A percentile compares a stretch with the other conserved stretches of the same genome.
These are phyloP conservation scores for Dothideomycetidae sp. DNA, from an alignment of 2,329 filamentous ascomycete species.

Conservation along the genomic window DNA sequence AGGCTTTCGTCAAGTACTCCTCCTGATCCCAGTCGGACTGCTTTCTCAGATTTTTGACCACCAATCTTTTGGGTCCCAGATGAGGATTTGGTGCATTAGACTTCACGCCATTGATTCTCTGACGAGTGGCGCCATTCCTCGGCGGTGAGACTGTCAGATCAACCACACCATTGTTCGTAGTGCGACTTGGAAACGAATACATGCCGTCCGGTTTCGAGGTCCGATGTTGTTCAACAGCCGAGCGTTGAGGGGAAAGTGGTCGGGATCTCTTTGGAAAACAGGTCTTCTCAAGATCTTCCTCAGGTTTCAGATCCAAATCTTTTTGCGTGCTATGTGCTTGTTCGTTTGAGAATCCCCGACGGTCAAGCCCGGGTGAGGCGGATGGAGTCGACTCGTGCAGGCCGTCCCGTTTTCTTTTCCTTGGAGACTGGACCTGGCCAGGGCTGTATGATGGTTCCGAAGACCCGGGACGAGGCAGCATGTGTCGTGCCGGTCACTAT, in stretches of 20 bases:
- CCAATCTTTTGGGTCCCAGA: constrained; percentile 65
- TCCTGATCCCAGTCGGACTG: constrained; percentile 51
- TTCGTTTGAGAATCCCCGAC: constrained; percentile 30
- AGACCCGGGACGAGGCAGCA: constrained; percentile 8
- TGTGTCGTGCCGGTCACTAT: background rate
- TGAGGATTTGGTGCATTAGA: constrained; percentile 52
- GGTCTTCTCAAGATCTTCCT: constrained; percentile 20
- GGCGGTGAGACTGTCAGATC: constrained; percentile 32
- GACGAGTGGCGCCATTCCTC: constrained; percentile 20
- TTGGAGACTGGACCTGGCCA: constrained; percentile 10
- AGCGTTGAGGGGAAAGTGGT: constrained; percentile 17
- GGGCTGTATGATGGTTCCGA: constrained; percentile 12
- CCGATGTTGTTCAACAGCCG: constrained; percentile 12
- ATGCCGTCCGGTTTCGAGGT: constrained; percentile 25
- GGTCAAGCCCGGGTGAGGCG: constrained; percentile 10
- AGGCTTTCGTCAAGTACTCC: constrained; percentile 63
- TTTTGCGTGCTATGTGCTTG: constrained; percentile 28
- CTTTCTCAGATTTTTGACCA: constrained; percentile 81
- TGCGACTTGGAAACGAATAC: constrained; percentile 37
- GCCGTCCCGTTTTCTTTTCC: constrained; percentile 4
- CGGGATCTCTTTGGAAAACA: constrained; percentile 26
- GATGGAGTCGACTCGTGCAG: constrained; percentile 5
- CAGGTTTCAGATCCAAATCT: constrained; percentile 16
- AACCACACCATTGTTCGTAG: constrained; percentile 17
- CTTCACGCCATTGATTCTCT: constrained; percentile 18